Base-by-base conservation (phyloP, 192 early-diverging fungal genomes). In the Dissophora globulifera region DNA sequence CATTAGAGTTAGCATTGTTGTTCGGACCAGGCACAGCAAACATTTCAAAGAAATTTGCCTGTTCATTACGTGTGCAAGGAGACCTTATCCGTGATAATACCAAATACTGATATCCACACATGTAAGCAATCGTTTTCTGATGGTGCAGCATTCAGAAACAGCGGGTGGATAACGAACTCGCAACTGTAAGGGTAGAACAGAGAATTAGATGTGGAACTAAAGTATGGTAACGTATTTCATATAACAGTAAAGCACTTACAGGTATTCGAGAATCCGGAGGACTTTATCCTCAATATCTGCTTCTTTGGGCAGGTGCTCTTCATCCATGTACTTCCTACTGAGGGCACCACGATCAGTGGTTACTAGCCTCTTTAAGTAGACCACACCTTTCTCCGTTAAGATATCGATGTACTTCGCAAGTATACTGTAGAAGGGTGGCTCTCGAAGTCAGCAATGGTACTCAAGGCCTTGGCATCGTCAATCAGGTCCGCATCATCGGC, bases 141-240 rank as follows among this genome's bases (percentile, higher is more conserved):
- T 22, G 54, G 57, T 4, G 41, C 2, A n/a, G 33, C 57, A 20
- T 12, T 30, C 29, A 20, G 15, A 13, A 58, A 46, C 10, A 4
- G 41, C 4, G 41, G 57, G n/a, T 30, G 41, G 23, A 30, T 27
- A 5, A 58, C 32, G 27, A 46, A 58, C 20, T 25, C 26, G 42
- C 57, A 58, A 4, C 57, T 58, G n/a, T n/a, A n/a, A n/a, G n/a
- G n/a, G n/a, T n/a, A n/a, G n/a, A 47, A 38, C 6, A 38, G 13
- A 38, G 6, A 38, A 38, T 38, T 38, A 38, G 6, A 13, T 13
- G 35, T 38, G 6, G 35, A 38, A 13, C 35, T 38, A 38, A 38
- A n/a, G n/a, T n/a, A n/a, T n/a, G n/a, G n/a, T n/a, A n/a, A n/a
- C n/a, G n/a, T n/a, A n/a, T n/a, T n/a, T n/a, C n/a, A n/a, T n/a